Evolutionary conservation across 441 rosid genomes (phyloP).

Genomic region (Viola pubescens): DNA sequence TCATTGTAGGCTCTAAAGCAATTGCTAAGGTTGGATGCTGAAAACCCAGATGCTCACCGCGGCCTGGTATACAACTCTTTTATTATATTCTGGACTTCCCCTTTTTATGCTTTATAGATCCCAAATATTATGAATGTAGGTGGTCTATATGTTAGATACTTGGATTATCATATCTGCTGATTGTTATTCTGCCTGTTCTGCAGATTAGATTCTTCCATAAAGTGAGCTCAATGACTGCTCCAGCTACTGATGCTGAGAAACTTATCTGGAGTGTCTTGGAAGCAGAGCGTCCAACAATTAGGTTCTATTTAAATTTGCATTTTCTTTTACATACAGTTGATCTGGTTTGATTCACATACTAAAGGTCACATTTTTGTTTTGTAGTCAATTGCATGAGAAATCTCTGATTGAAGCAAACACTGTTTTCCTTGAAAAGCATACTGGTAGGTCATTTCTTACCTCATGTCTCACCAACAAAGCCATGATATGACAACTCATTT

Average conservation of each 20-base stretch:
- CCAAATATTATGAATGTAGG: background rate
- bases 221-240: slow-evolving; percentile 53
- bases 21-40: slow-evolving; percentile 76
- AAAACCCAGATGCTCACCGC: slow-evolving; percentile 85
- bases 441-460: slow-evolving; percentile 40
- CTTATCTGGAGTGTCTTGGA: slow-evolving; percentile 86
- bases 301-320: slow-evolving; percentile 33
- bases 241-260: slow-evolving; percentile 66
- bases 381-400: slow-evolving; percentile 78
- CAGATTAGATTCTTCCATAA: slow-evolving; percentile 88
- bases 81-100: background rate
- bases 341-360: background rate
- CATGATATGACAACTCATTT: background rate
- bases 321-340: background rate
- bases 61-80: slow-evolving; percentile 62
- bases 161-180: too few relatives aligned
- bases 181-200: slow-evolving; percentile 7
- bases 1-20: slow-evolving; percentile 76
- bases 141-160: background rate
- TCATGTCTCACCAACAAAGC: slow-evolving; percentile 4
- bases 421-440: slow-evolving; percentile 62
- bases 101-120: background rate
- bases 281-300: slow-evolving; percentile 82
- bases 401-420: slow-evolving; percentile 74
- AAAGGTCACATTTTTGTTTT: slow-evolving; percentile 12